phyloP scores from a whole-genome alignment of 2,329 filamentous ascomycete genomes.

The Trichoderma gracile region DNA sequence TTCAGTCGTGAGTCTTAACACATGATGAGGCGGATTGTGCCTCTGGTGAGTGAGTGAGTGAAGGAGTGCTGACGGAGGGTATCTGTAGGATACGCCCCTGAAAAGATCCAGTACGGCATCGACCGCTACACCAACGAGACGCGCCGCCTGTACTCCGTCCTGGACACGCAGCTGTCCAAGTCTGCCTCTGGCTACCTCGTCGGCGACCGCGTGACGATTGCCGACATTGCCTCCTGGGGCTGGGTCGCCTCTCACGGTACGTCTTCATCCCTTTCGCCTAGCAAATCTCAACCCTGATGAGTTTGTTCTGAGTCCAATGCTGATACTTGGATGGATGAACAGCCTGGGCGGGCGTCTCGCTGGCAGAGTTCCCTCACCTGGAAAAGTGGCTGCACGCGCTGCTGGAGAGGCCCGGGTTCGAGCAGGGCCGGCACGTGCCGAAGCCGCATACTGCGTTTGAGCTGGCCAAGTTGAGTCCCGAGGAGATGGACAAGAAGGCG shows the following conservation, averaged over 20 bases:
- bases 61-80: not conserved
- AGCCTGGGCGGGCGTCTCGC: slow-evolving; percentile 51
- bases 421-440: slow-evolving; percentile 76
- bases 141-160: slow-evolving; percentile 74
- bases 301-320: too few species aligned
- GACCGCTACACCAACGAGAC: slow-evolving; percentile 83
- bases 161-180: slow-evolving; percentile 69
- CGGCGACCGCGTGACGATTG: slow-evolving; percentile 69
- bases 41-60: too few species aligned
- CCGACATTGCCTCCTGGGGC: slow-evolving; percentile 78
- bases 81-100: slow-evolving; percentile 68
- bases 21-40: not conserved
- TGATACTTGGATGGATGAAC: too few species aligned
- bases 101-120: slow-evolving; percentile 79
- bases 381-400: slow-evolving; percentile 77
- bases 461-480: slow-evolving; percentile 46
- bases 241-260: slow-evolving; percentile 64
- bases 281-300: too few species aligned
- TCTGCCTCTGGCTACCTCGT: slow-evolving; percentile 60
- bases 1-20: slow-evolving; percentile 57
- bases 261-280: slow-evolving; percentile 25
- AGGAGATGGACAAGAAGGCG: slow-evolving; percentile 59
- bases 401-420: slow-evolving; percentile 66
- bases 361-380: slow-evolving; percentile 73
- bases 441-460: slow-evolving; percentile 62